These are phyloP conservation scores for Phoenix dactylifera DNA, from an alignment of 176 grass and related monocot species.

Conservation along the genomic window DNA sequence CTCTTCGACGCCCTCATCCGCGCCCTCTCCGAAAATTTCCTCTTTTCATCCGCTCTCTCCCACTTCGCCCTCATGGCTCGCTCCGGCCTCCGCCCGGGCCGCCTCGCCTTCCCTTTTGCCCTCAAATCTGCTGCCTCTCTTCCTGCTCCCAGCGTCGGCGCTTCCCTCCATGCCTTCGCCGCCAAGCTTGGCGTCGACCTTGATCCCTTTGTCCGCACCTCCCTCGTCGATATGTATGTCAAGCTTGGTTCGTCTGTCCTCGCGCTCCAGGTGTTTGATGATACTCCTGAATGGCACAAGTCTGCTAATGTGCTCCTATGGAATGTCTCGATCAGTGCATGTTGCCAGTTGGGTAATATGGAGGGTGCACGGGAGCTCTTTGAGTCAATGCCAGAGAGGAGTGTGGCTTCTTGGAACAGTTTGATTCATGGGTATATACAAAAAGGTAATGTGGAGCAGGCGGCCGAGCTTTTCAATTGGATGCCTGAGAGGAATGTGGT, in stretches of 20 bases:
- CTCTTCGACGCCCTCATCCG: slow-evolving; percentile 8
- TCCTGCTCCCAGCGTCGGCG: not conserved
- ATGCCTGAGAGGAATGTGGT: slow-evolving; percentile 18
- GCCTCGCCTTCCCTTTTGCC: slow-evolving; percentile 1
- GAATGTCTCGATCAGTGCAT: slow-evolving; percentile 13
- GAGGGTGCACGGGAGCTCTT: slow-evolving; percentile 6
- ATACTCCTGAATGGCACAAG: slow-evolving; percentile 14
- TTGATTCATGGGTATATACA: slow-evolving; percentile 5
- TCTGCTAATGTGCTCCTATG: slow-evolving; percentile 3
- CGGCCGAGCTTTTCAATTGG: slow-evolving; percentile 1
- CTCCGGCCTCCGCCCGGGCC: not conserved
- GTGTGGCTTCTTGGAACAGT: slow-evolving; percentile 7
- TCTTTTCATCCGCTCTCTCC: not conserved
- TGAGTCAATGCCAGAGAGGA: slow-evolving; percentile 6
- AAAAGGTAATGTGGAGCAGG: not conserved
- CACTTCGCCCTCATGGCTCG: slow-evolving; percentile 12
- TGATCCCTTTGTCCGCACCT: slow-evolving; percentile 16
- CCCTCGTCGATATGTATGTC: slow-evolving; percentile 12
- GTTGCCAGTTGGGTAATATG: not conserved
- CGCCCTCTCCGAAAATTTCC: slow-evolving; percentile 2
- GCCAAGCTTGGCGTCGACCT: slow-evolving; percentile 8
- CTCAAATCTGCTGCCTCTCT: not conserved
- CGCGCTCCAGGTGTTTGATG: slow-evolving; percentile 15
- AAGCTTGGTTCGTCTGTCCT: not conserved
- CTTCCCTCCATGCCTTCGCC: slow-evolving; percentile 9